phyloP scores from a whole-genome alignment of 129 eudicot species.

The Flaveria sonorensis region DNA sequence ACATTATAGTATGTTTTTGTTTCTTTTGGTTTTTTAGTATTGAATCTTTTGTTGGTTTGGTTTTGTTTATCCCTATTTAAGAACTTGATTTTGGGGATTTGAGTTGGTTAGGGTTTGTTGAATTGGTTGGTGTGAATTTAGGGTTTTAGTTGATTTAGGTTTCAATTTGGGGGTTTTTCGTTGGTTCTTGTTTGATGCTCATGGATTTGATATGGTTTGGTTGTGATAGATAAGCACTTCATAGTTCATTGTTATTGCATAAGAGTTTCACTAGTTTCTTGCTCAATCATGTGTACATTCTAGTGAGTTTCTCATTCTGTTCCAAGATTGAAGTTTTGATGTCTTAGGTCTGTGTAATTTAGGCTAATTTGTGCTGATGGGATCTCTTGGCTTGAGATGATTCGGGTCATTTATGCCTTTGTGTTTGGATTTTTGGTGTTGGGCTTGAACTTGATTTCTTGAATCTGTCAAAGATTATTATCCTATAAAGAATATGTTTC shows the following conservation, averaged over 20 bases:
- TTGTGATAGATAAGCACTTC: neutral
- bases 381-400: neutral
- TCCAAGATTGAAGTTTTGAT: slow-evolving; percentile 14
- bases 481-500: neutral
- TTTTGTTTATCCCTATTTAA: neutral
- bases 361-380: neutral
- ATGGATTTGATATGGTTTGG: neutral
- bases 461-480: neutral
- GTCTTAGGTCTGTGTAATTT: slow-evolving; percentile 16
- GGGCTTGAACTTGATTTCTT: neutral
- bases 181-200: neutral
- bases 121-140: neutral
- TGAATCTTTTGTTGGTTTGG: slow-evolving; percentile 7
- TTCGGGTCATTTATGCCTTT: neutral
- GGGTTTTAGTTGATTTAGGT: slow-evolving; percentile 25
- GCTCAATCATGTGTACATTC: slow-evolving; percentile 7
- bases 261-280: neutral
- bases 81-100: slow-evolving; percentile 23
- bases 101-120: slow-evolving; percentile 19
- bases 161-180: neutral
- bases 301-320: neutral
- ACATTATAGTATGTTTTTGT: slow-evolving; percentile 62
- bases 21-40: neutral
- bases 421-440: neutral
- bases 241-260: slow-evolving; percentile 3